These are phyloP conservation scores for Penicillium roqueforti DNA, from an alignment of 495 filamentous ascomycete species.

Conservation along the genomic window DNA sequence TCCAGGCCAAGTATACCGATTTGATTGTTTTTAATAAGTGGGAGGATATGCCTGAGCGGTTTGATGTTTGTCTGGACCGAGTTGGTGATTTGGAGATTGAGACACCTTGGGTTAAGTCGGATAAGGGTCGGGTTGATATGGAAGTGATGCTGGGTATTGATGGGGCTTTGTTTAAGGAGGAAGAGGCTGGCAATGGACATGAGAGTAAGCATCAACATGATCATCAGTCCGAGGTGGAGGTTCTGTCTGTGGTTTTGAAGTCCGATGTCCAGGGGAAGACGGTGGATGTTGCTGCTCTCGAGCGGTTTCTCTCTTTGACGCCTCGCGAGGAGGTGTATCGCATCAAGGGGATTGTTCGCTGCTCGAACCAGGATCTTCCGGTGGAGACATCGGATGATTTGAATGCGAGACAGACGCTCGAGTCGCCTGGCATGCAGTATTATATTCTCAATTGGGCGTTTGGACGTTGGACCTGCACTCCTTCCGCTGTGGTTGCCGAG, in stretches of 20 bases:
- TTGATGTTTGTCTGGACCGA: conserved; percentile 79
- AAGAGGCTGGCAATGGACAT: conserved; percentile 27
- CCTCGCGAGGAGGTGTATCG: conserved; percentile 92
- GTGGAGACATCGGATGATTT: conserved; percentile 52
- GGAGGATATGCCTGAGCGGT: conserved; percentile 68
- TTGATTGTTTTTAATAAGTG: conserved; percentile 95
- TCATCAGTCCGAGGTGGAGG: conserved; percentile 87
- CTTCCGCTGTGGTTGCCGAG: conserved; percentile 42
- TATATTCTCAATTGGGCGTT: conserved; percentile 99
- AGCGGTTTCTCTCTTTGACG: conserved; percentile 60
- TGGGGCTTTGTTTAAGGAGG: conserved; percentile 62
- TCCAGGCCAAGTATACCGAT: conserved; percentile 89
- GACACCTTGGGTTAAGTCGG: conserved; percentile 73
- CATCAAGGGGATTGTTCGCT: conserved; percentile 80
- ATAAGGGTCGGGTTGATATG: conserved; percentile 68
- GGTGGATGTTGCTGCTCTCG: conserved; percentile 62
- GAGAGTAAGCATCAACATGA: conserved; percentile 22
- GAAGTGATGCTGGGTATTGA: conserved; percentile 85
- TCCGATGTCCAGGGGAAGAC: conserved; percentile 27
- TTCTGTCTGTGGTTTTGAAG: conserved; percentile 69
- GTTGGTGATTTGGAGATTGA: conserved; percentile 83
- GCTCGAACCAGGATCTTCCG: conserved; percentile 50
- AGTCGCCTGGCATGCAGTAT: conserved; percentile 15
- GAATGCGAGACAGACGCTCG: conserved; percentile 7
- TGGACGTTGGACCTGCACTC: conserved; percentile 86